These are phyloP conservation scores for Sesbania bispinosa DNA, from an alignment of 306 rosid species.

Conservation along the genomic window DNA sequence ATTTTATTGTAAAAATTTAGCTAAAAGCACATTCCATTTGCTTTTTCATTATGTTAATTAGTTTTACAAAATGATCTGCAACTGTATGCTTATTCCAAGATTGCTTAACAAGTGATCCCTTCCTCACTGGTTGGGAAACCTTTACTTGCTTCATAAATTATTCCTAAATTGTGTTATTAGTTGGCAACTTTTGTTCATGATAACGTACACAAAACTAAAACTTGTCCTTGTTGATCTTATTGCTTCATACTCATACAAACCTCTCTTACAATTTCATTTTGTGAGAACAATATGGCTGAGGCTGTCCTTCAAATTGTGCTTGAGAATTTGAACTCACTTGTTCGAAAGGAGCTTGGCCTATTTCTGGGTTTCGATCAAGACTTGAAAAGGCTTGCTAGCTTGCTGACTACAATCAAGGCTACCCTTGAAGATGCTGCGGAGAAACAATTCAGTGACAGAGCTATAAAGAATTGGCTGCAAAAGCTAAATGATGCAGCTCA, in stretches of 20 bases:
- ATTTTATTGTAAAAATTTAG: too few species aligned
- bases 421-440: slow-evolving; percentile 33
- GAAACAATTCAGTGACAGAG: not conserved
- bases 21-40: too few species aligned
- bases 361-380: not conserved
- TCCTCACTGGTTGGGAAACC: too few species aligned
- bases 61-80: too few species aligned
- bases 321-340: not conserved
- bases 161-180: too few species aligned
- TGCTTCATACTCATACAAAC: not conserved
- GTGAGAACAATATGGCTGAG: not conserved
- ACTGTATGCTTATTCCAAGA: too few species aligned
- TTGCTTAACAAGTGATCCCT: too few species aligned
- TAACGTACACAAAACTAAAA: too few species aligned
- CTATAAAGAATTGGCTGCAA: slow-evolving; percentile 10
- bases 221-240: too few species aligned
- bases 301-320: not conserved
- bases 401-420: not conserved
- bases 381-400: not conserved
- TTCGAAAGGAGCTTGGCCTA: not conserved
- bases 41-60: too few species aligned
- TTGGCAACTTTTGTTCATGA: too few species aligned
- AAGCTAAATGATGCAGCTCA: slow-evolving; percentile 8
- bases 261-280: not conserved
- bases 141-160: too few species aligned